Conservation (phyloP, 306 rosid genomes). For the Lagenaria siceraria region DNA sequence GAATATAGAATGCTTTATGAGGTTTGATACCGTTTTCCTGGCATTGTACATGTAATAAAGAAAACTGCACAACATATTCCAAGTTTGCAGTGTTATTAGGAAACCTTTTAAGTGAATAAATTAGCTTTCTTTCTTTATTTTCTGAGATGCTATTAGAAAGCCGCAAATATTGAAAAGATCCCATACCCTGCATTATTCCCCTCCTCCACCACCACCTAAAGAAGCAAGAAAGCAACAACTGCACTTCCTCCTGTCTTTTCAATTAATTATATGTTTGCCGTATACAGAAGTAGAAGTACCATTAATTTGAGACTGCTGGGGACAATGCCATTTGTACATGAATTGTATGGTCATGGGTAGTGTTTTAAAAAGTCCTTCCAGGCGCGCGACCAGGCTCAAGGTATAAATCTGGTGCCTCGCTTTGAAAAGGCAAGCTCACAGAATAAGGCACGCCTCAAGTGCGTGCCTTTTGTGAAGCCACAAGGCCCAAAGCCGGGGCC, state of each 20-base stretch:
- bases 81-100: background rate
- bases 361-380: too few species aligned
- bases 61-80: background rate
- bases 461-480: too few species aligned
- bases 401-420: too few species aligned
- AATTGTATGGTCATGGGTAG: too few species aligned
- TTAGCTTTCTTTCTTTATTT: background rate
- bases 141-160: background rate
- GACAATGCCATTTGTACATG: background rate
- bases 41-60: background rate
- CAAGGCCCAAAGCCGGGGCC: too few species aligned
- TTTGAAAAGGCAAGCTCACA: too few species aligned
- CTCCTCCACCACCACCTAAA: background rate
- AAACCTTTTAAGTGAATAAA: background rate
- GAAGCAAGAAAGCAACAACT: background rate
- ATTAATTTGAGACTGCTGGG: background rate
- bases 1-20: background rate
- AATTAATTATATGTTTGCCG: background rate
- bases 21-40: background rate
- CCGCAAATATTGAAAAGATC: background rate
- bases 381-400: too few species aligned
- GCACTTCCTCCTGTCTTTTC: background rate
- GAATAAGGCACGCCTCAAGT: too few species aligned
- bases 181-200: too few species aligned
- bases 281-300: background rate